These are phyloP conservation scores for Rhipidocladum racemiflorum DNA, from an alignment of 176 grass and related monocot species.

Conservation along the genomic window DNA sequence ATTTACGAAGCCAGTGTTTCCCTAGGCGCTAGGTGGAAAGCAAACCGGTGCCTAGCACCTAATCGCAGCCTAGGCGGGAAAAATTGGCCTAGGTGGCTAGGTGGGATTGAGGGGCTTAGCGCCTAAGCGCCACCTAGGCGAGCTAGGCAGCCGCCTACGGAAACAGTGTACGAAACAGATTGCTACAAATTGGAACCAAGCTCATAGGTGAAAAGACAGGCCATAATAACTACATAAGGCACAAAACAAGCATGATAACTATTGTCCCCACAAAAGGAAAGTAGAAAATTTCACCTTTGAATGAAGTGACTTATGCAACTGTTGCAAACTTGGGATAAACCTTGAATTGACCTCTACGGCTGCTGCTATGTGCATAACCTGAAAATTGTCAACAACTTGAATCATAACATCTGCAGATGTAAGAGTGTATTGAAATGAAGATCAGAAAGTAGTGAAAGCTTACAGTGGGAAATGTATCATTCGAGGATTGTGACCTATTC, in stretches of 20 bases:
- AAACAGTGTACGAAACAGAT: not conserved
- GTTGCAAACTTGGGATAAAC: slow-evolving; percentile 82
- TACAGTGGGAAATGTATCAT: slow-evolving; percentile 99
- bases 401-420: slow-evolving; percentile 16
- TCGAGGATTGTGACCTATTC: slow-evolving; percentile 94
- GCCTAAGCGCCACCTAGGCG: no score
- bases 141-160: no score
- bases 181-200: slow-evolving; percentile 2
- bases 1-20: not conserved
- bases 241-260: not conserved
- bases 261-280: slow-evolving; percentile 15
- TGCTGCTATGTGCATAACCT: slow-evolving; percentile 99
- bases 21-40: no score
- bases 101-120: no score
- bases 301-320: slow-evolving; percentile 77
- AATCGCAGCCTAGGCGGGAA: no score
- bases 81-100: no score
- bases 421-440: not conserved
- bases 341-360: slow-evolving; percentile 77
- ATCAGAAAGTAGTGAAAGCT: slow-evolving; percentile 34
- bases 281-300: slow-evolving; percentile 55
- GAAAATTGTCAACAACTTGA: slow-evolving; percentile 35
- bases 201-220: not conserved
- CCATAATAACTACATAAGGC: not conserved
- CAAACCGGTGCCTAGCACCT: no score